phyloP scores from a whole-genome alignment of 768 basidiomycete species.

The Rhodocollybia butyracea region DNA sequence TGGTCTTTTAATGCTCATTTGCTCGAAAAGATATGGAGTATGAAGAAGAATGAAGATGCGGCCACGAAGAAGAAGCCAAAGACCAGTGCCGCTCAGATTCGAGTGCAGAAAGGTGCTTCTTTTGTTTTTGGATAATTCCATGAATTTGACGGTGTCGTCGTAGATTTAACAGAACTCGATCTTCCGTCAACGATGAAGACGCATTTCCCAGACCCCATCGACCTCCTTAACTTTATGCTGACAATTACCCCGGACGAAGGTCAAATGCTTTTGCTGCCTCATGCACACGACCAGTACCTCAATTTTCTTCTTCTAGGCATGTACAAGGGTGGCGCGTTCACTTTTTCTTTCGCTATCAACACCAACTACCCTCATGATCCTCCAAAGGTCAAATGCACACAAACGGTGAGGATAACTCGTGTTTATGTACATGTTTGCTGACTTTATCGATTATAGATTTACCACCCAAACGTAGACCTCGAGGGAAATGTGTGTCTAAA shows the following conservation, averaged over 20 bases:
- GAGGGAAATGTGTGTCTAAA: constrained; percentile 99
- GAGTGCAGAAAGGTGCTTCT: constrained; percentile 94
- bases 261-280: constrained; percentile 19
- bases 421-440: neutral
- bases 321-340: constrained; percentile 95
- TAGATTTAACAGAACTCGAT: constrained; percentile 96
- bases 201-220: constrained; percentile 84
- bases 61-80: constrained; percentile 98
- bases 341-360: constrained; percentile 94
- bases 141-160: neutral
- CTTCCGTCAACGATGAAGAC: constrained; percentile 96
- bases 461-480: constrained; percentile 97
- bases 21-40: constrained; percentile 88
- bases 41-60: constrained; percentile 99
- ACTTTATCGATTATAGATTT: constrained; percentile 60
- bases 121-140: neutral
- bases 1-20: neutral
- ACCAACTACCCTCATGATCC: constrained; percentile 99
- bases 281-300: neutral
- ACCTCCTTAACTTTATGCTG: constrained; percentile 95
- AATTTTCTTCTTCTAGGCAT: constrained; percentile 58
- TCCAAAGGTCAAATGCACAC: constrained; percentile 97
- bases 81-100: constrained; percentile 96
- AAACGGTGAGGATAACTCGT: constrained; percentile 59
- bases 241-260: constrained; percentile 98